Base-by-base conservation (phyloP, 73 alveolate species). In the Paramecium bursaria region DNA sequence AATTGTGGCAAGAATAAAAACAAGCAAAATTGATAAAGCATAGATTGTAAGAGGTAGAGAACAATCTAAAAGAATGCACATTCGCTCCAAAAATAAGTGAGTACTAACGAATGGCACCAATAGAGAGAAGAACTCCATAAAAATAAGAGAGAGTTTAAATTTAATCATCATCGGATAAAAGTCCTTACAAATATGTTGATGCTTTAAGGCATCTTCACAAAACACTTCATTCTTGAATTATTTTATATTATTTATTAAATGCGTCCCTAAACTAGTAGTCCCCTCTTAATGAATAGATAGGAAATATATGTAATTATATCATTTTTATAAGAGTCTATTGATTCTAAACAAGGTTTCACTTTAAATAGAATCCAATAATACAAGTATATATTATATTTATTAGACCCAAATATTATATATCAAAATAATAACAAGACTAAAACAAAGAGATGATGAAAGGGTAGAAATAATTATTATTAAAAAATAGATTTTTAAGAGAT, bases 371-470 rank as follows among this genome's bases (percentile, higher is more conserved):
- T 67, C 57, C 27, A 35, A 67, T 21, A 14, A 31, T 67, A 39
- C 17, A 67, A 67, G 82, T 67, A 67, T 35, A 14, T n/a, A 17
- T 4, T 15, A 1, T 17, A 11, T 23, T 15, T 42, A 3, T 0
- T 11, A 67, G 82, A 67, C 82, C 82, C 7, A 67, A 67, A 67
- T 67, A 19, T 57, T 67, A 67, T 67, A 57, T 67, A 14, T 25
- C 82, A 6, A 67, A 67, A 21, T 53, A 53, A 2, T 47, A 67
- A 25, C 44, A 67, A 21, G 82, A 67, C 44, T 67, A 53, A 17
- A 67, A 67, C 44, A 57, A 67, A 67, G 15, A 67, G 44, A 21
- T 67, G 44, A n/a, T 67, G 49, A 15, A 44, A 42, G 22, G 57
- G 82, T 67, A 67, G 4, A 6, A 6, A 19, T 25, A 25, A 2